These are phyloP conservation scores for Penicillium occitanis DNA, from an alignment of 2,329 filamentous ascomycete genomes.

Conservation along the genomic window DNA sequence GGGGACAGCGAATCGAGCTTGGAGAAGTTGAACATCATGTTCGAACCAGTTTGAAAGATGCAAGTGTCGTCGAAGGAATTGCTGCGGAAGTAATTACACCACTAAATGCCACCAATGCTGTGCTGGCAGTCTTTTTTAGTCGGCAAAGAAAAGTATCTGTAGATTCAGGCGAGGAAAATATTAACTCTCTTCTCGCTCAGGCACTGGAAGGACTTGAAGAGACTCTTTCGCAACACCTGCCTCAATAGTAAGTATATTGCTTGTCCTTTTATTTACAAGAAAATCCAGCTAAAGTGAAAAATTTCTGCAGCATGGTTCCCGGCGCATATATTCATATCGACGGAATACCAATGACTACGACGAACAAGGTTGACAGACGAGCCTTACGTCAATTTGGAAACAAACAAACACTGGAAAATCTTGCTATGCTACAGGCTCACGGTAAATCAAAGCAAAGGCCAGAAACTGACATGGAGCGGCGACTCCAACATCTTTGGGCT, in stretches of 20 bases:
- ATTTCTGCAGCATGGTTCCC: slow-evolving; percentile 17
- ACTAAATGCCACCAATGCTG: not conserved
- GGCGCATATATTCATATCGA: not conserved
- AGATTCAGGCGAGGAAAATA: not conserved
- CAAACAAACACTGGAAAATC: not conserved
- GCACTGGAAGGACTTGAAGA: slow-evolving; percentile 1
- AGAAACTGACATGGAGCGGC: slow-evolving; percentile 20
- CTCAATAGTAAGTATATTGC: not conserved
- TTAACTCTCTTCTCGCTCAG: slow-evolving; percentile 15
- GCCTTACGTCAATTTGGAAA: not conserved
- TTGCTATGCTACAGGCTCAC: not conserved
- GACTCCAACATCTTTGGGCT: slow-evolving; percentile 26
- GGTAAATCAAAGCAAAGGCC: not conserved
- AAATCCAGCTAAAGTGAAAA: not conserved
- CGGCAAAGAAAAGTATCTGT: not conserved
- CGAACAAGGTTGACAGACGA: slow-evolving; percentile 16
- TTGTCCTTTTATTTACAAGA: not conserved
- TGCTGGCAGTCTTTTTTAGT: slow-evolving; percentile 9
- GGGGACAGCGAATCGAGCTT: slow-evolving; percentile 37
- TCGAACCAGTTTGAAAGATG: slow-evolving; percentile 4
- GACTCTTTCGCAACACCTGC: not conserved
- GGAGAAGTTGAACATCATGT: slow-evolving; percentile 32
- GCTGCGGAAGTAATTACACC: slow-evolving; percentile 14
- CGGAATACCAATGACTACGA: slow-evolving; percentile 12
- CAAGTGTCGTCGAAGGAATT: not conserved